phyloP scores from a whole-genome alignment of 1,139 yeast species.

The Protomyces lactucae-debilis region DNA sequence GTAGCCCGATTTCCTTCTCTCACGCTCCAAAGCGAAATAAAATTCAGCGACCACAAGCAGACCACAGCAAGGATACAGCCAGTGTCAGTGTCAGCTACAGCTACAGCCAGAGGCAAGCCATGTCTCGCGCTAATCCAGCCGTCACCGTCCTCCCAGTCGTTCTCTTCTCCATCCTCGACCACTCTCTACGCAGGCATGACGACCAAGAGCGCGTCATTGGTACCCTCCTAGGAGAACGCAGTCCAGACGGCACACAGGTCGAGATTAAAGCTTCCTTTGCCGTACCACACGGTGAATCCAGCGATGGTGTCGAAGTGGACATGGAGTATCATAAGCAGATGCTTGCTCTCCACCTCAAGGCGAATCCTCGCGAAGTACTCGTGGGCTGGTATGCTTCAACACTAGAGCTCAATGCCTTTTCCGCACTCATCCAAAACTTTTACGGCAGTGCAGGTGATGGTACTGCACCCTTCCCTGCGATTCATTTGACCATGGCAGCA shows the following conservation, averaged over 20 bases:
- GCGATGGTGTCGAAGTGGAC: slow-evolving; percentile 62
- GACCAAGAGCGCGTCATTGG: slow-evolving; percentile 67
- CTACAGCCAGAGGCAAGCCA: not conserved
- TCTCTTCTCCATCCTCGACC: slow-evolving; percentile 63
- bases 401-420: slow-evolving; percentile 60
- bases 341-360: slow-evolving; percentile 68
- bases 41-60: not conserved
- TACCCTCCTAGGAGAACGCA: slow-evolving; percentile 71
- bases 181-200: slow-evolving; percentile 47
- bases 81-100: not conserved
- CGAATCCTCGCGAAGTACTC: slow-evolving; percentile 73
- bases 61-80: not conserved
- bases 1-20: not conserved
- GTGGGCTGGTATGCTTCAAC: slow-evolving; percentile 87
- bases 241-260: slow-evolving; percentile 78
- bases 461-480: slow-evolving; percentile 63
- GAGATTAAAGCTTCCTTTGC: slow-evolving; percentile 74
- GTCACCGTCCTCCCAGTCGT: slow-evolving; percentile 35
- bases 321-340: slow-evolving; percentile 68
- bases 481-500: slow-evolving; percentile 61
- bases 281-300: slow-evolving; percentile 78
- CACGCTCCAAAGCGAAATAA: not conserved
- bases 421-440: slow-evolving; percentile 81
- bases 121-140: slow-evolving; percentile 19
- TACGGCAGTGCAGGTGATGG: slow-evolving; percentile 45